Percentiles rank a stretch among this genome's conserved stretches.
phyloP scores from a whole-genome alignment of 192 early-diverging fungal species.

The Polychytrium aggregatum region DNA sequence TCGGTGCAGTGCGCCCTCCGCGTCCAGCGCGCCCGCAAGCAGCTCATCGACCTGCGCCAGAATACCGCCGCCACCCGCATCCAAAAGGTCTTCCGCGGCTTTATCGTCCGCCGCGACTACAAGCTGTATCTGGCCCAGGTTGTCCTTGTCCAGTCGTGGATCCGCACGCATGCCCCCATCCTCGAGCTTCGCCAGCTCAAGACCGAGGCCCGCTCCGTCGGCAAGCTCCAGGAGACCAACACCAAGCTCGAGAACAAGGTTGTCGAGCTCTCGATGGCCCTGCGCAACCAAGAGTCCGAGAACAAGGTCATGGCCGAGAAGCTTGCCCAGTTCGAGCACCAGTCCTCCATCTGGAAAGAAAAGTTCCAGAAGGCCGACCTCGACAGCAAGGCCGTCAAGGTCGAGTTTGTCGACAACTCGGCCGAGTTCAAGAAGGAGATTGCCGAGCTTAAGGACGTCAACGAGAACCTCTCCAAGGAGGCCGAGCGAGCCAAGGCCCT shows the following conservation, averaged over 20 bases:
- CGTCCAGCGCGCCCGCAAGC: neutral
- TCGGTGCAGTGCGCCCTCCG: slow-evolving; percentile 26
- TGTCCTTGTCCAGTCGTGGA: slow-evolving; percentile 68
- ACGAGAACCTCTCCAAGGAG: slow-evolving; percentile 46
- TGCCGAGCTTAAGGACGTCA: slow-evolving; percentile 39
- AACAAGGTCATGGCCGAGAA: slow-evolving; percentile 47
- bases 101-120: slow-evolving; percentile 49
- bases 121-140: slow-evolving; percentile 42
- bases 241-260: slow-evolving; percentile 94
- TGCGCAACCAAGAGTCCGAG: slow-evolving; percentile 59
- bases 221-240: slow-evolving; percentile 87
- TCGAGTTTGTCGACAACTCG: slow-evolving; percentile 30
- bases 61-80: slow-evolving; percentile 60
- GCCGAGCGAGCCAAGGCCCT: slow-evolving; percentile 45
- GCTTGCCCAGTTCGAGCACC: slow-evolving; percentile 48
- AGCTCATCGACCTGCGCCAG: slow-evolving; percentile 34
- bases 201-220: slow-evolving; percentile 78
- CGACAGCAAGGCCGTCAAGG: slow-evolving; percentile 37
- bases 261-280: slow-evolving; percentile 77
- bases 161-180: slow-evolving; percentile 63
- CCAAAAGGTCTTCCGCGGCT: slow-evolving; percentile 63
- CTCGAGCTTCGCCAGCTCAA: slow-evolving; percentile 58
- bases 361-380: slow-evolving; percentile 56
- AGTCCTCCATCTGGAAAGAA: slow-evolving; percentile 56
- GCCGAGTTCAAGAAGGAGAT: slow-evolving; percentile 52